Base-by-base conservation (phyloP, 768 basidiomycete species). In the Gloeostereum incarnatum region DNA sequence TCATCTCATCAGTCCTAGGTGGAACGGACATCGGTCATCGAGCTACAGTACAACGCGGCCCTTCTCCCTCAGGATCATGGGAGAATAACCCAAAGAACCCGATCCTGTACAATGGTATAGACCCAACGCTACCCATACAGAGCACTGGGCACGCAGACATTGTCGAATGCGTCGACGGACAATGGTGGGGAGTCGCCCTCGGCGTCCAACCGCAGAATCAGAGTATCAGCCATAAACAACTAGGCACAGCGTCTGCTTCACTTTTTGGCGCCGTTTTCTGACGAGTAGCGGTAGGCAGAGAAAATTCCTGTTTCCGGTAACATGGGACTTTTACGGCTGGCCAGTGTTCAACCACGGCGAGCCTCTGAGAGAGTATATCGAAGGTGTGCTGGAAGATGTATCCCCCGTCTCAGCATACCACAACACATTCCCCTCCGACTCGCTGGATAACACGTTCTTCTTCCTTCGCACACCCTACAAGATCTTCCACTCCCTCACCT, bases 271-370 rank as follows among this genome's bases (percentile, higher is more conserved):
- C 22, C 11, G 14, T 35, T 29, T 14, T 29, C 8, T 29, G 26
- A 29, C 26, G 26, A 8, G 8, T 29, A 8, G 8, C 17, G 8
- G 8, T 17, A 58, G 62, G 62, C 9, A 52, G 64, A 19, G 63
- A 66, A 40, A 62, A 60, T 65, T 60, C 49, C 44, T 64, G 18
- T 65, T 63, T 39, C 62, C 63, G 1, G 59, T 65, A 0, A 61
- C 57, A 3, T 65, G 61, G 61, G 53, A 56, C 38, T n/a, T n/a
- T n/a, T 4, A 32, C 13, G 61, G 58, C 19, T 65, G 63, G 63
- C 63, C 63, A 0, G 49, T 63, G 2, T 61, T 61, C 42, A 65
- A 65, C 40, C 31, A 38, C 24, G 59, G 56, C 0, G 34, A 47
- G 16, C 58, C 63, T 3, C 13, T 65, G 11, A 49, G 48, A 13